Evolutionary conservation across 2,329 filamentous ascomycete species (phyloP), one percentile per base, ranked within the genome.

Genomic region (Penicillium sclerotiorum): DNA sequence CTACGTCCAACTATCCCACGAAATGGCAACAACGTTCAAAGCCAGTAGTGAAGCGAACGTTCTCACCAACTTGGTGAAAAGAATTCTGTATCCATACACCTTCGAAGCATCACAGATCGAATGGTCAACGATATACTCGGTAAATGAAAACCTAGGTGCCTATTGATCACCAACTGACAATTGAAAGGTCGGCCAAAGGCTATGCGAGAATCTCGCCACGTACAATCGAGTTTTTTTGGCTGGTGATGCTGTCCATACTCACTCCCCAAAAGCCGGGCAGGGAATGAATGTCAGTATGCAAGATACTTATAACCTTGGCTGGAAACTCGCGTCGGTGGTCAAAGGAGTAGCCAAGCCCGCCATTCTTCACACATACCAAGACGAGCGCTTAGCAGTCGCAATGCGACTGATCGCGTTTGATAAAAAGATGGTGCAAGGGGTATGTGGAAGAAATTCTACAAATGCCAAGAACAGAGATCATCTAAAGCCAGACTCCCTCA

Each of bases 221-320:
- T 41, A 25, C 21, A 36, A 50, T 18, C 32, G 51, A 2, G 28
- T 54, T 4, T 54, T 54, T 21, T 44, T 54, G 13, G 25, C 44
- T 8, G 51, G 51, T 4, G 51, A 54, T 39, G 47, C 51, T 11
- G 39, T 43, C 1, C 44, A 54, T 38, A 87, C 84, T 0, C 85
- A 88, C 62, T 84, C 81, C 5, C 85, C 84, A 9, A 87, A 86
- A 66, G 83, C 83, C 1, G 85, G 84, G 0, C 85, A 86, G 69
- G 85, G 74, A 8, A 69, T 71, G 68, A 71, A 71, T 43, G 62
- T 66, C 9, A 63, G 59, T 8, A 66, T 85, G 43, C 81, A 85
- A 56, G 83, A 86, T 53, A 49, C 72, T 15, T 79, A 80, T 60
- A 82, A 83, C 49, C 73, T 82, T 33, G 79, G 78, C 3, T 83